These are phyloP conservation scores for Diaporthe sp. DNA, from an alignment of 2,329 filamentous ascomycete genomes.

Conservation along the genomic window DNA sequence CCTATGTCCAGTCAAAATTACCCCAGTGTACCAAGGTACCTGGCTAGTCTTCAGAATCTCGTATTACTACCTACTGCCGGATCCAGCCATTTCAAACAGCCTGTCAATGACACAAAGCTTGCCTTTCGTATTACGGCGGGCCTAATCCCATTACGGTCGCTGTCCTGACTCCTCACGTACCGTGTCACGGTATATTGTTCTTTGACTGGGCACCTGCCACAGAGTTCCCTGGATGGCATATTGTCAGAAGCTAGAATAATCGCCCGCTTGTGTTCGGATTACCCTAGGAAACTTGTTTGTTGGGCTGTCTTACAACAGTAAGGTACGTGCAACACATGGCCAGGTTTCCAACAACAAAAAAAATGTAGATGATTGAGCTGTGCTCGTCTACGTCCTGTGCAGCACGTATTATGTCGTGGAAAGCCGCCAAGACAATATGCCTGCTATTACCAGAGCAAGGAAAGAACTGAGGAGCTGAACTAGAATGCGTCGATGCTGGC, in stretches of 20 bases:
- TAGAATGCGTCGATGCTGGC: background rate
- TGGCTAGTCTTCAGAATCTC: conserved; percentile 13
- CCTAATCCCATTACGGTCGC: conserved; percentile 3
- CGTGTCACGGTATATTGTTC: background rate
- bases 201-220: background rate
- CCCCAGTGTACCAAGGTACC: background rate
- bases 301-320: background rate
- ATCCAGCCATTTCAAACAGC: conserved; percentile 13
- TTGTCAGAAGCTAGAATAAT: background rate
- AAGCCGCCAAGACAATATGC: background rate
- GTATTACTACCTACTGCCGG: conserved; percentile 12
- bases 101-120: conserved; percentile 25
- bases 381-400: background rate
- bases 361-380: background rate
- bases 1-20: background rate
- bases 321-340: background rate
- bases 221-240: background rate
- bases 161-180: background rate
- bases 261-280: background rate
- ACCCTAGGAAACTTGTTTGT: background rate
- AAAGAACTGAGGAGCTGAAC: background rate
- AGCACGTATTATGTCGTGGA: background rate
- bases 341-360: background rate
- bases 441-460: background rate
- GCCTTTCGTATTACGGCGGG: conserved; percentile 10